phyloP scores from a whole-genome alignment of 1,284 basidiomycete genomes.

The Phlebopus sp. region DNA sequence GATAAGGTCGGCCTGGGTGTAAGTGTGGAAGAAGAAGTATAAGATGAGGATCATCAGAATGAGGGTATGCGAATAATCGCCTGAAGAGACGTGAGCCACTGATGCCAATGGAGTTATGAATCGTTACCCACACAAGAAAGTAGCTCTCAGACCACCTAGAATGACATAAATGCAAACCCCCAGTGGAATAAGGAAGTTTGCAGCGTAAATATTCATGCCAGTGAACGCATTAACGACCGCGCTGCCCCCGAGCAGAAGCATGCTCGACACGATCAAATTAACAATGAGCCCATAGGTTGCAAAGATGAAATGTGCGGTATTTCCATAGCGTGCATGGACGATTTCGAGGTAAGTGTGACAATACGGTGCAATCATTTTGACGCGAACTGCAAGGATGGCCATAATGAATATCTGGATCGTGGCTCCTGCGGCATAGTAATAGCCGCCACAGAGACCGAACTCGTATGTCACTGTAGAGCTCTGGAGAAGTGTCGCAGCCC shows the following conservation, averaged over 20 bases:
- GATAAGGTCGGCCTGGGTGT: slow-evolving; percentile 27
- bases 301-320: slow-evolving; percentile 15
- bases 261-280: slow-evolving; percentile 61
- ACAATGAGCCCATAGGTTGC: slow-evolving; percentile 47
- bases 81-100: slow-evolving; percentile 9
- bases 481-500: slow-evolving; percentile 34
- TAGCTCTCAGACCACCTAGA: slow-evolving; percentile 48
- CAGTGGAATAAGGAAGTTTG: slow-evolving; percentile 62
- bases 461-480: slow-evolving; percentile 34
- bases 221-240: slow-evolving; percentile 60
- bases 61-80: slow-evolving; percentile 34
- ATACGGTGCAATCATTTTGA: slow-evolving; percentile 58
- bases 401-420: slow-evolving; percentile 57
- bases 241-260: slow-evolving; percentile 59
- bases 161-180: slow-evolving; percentile 58
- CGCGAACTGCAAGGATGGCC: slow-evolving; percentile 21
- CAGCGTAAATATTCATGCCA: slow-evolving; percentile 55
- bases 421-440: slow-evolving; percentile 47
- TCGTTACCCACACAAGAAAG: slow-evolving; percentile 39
- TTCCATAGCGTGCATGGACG: slow-evolving; percentile 64
- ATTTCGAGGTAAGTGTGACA: slow-evolving; percentile 67
- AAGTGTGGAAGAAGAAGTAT: slow-evolving; percentile 30
- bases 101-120: neutral
- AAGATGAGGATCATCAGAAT: slow-evolving; percentile 34
- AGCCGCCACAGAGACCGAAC: slow-evolving; percentile 40